Percentiles rank a stretch among this genome's conserved stretches.
These are phyloP conservation scores for Cucumis cinereus DNA, from an alignment of 306 rosid genomes.

Conservation along the genomic window DNA sequence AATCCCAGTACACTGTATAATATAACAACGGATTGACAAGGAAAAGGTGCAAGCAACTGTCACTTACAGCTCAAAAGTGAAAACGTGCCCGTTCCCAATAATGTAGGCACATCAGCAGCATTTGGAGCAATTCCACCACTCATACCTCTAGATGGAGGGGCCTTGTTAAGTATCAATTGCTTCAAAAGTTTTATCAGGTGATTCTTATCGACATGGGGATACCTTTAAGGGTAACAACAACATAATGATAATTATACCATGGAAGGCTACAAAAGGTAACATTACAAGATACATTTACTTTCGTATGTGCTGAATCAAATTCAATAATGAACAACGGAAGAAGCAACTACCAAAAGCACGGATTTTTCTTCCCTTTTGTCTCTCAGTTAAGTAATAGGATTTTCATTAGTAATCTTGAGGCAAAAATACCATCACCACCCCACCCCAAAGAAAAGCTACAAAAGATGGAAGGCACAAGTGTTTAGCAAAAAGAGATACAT, in stretches of 20 bases:
- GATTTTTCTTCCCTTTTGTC: not conserved
- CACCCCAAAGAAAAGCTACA: not conserved
- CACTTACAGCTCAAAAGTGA: constrained; percentile 77
- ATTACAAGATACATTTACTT: not conserved
- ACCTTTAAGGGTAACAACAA: constrained; percentile 39
- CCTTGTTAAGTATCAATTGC: constrained; percentile 51
- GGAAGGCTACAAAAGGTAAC: not conserved
- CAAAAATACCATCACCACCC: not conserved
- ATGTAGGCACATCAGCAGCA: constrained; percentile 97
- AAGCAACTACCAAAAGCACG: not conserved
- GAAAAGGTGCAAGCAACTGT: constrained; percentile 13
- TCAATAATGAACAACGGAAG: not conserved
- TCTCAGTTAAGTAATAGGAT: not conserved
- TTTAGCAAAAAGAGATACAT: constrained; percentile 15
- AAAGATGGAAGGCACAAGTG: not conserved
- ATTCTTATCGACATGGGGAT: constrained; percentile 72
- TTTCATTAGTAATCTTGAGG: not conserved
- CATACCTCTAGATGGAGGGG: constrained; percentile 42
- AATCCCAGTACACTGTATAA: not conserved
- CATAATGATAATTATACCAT: not conserved
- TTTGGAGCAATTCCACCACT: constrained; percentile 57
- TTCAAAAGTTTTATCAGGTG: constrained; percentile 90
- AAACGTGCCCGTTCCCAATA: constrained; percentile 77
- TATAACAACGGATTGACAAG: not conserved
- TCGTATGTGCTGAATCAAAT: not conserved